Base-by-base conservation (phyloP, 306 rosid genomes). In the Geum urbanum region DNA sequence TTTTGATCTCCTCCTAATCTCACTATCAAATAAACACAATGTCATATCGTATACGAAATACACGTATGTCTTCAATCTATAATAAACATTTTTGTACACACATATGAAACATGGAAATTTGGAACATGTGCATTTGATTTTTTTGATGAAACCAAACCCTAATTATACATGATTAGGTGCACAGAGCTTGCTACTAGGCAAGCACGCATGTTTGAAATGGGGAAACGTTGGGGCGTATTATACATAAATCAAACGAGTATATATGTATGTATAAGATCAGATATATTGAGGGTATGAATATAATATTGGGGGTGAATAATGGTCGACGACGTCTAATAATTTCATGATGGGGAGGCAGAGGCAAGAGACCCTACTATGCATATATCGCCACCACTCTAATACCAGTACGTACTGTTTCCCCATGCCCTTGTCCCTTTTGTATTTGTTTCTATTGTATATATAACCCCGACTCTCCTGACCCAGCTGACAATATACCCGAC, bases 291-390 rank as follows among this genome's bases (percentile, higher is more conserved):
- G 83, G 86, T 76, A 86, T 83, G 88, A 83, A 86, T 84, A n/a
- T n/a, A n/a, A n/a, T n/a, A n/a, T n/a, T 89, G 82, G 82, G 85
- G 83, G 74, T 80, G 91, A 84, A 89, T 89, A 79, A 86, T 86
- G 83, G 83, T 70, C 76, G 86, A 80, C 80, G 65, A 60, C 12
- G 85, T 71, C 77, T 18, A 84, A 89, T 86, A 83, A 86, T 89
- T 82, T 69, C 40, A 74, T 84, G 74, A 81, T 86, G 89, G 91
- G 74, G 67, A 63, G 27, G 72, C 83, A 72, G 73, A 76, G 76
- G 69, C 55, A 67, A 79, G 82, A 89, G 87, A 70, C 82, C 79
- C 82, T 66, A 57, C 63, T 6, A 57, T 15, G 11, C 63, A 32
- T 27, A 57, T 18, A 5, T 4, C 57, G 8, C 60, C 39, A 55